Conservation (phyloP, 352 stramenopile genomes). For the Bremia lactucae region DNA sequence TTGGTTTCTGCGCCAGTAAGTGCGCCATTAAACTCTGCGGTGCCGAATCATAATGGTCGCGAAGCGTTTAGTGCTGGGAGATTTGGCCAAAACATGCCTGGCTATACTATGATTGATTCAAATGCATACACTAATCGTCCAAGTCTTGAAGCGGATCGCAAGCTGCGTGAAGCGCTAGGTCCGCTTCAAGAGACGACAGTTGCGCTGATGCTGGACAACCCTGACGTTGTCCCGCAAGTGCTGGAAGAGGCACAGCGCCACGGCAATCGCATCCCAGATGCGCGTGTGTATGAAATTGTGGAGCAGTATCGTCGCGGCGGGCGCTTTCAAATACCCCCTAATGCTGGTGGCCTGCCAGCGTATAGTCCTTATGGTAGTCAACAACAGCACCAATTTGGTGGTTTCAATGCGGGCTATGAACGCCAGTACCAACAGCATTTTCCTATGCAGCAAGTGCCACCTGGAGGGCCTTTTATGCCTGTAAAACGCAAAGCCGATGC, state of each 20-base stretch:
- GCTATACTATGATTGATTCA: conserved; percentile 11
- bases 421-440: conserved; percentile 21
- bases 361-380: conserved; percentile 40
- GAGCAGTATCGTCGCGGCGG: conserved; percentile 47
- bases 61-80: conserved; percentile 16
- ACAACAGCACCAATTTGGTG: conserved; percentile 20
- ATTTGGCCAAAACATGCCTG: conserved; percentile 18
- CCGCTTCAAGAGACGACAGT: conserved; percentile 68
- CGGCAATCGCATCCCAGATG: conserved; percentile 63
- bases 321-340: conserved; percentile 20
- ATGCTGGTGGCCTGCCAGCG: conserved; percentile 16
- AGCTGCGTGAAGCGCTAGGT: conserved; percentile 51
- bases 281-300: conserved; percentile 70
- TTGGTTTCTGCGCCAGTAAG: conserved; percentile 13
- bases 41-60: conserved; percentile 10
- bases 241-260: conserved; percentile 74
- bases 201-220: conserved; percentile 56
- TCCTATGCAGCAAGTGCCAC: conserved; percentile 15
- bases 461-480: conserved; percentile 20
- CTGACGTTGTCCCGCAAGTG: conserved; percentile 62
- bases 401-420: conserved; percentile 16
- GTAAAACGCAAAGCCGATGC: conserved; percentile 35
- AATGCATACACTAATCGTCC: conserved; percentile 20
- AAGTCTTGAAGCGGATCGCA: conserved; percentile 47
- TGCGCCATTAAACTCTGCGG: conserved; percentile 7